A percentile compares a stretch with the other conserved stretches of the same genome.
Evolutionary conservation across 306 rosid genomes (phyloP).

Genomic region (Calophaca sinica): DNA sequence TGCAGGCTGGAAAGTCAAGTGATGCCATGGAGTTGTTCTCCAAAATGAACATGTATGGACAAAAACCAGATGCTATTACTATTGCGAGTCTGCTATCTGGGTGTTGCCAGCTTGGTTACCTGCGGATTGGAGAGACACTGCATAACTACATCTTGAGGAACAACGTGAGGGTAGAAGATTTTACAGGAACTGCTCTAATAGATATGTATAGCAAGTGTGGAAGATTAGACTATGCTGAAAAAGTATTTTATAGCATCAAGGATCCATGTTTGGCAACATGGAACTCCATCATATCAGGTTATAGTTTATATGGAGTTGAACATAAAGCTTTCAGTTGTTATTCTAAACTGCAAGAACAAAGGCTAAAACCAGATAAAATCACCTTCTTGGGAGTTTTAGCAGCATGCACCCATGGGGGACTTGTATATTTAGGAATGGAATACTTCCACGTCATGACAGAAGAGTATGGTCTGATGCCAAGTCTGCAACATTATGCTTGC

Average conservation of each 20-base stretch:
- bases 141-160: constrained; percentile 67
- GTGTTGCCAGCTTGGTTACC: constrained; percentile 73
- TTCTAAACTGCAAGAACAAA: constrained; percentile 60
- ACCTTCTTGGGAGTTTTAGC: constrained; percentile 77
- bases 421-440: constrained; percentile 62
- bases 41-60: constrained; percentile 65
- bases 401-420: constrained; percentile 76
- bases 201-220: constrained; percentile 90
- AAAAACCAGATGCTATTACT: constrained; percentile 69
- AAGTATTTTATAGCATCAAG: constrained; percentile 59
- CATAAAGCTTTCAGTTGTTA: constrained; percentile 68
- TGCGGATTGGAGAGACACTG: constrained; percentile 66
- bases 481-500: constrained; percentile 76
- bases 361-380: constrained; percentile 71
- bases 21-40: constrained; percentile 69
- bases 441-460: constrained; percentile 61
- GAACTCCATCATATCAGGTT: constrained; percentile 84
- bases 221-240: constrained; percentile 73
- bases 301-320: constrained; percentile 71
- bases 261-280: constrained; percentile 82
- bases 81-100: constrained; percentile 75
- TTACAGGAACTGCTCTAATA: constrained; percentile 74
- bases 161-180: constrained; percentile 64
- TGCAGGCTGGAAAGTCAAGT: constrained; percentile 72
- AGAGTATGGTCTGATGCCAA: constrained; percentile 60